Percentiles rank a stretch among this genome's conserved stretches.
Evolutionary conservation across 495 filamentous ascomycete genomes (phyloP).

Genomic region (Lophiostoma macrostomum): DNA sequence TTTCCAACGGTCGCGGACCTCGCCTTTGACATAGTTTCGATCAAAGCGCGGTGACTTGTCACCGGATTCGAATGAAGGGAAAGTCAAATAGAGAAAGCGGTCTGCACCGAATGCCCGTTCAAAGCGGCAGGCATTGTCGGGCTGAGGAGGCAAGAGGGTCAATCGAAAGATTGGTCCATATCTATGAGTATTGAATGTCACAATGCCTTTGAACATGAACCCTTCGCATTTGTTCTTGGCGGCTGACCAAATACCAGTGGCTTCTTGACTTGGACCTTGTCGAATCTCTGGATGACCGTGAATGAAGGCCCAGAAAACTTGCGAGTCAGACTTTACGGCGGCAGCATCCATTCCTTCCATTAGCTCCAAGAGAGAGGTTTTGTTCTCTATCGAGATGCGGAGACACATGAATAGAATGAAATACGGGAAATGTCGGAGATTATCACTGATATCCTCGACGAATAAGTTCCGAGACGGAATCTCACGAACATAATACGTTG

Average conservation of each 20-base stretch:
- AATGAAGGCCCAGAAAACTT: conserved; percentile 13
- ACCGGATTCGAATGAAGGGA: conserved; percentile 21
- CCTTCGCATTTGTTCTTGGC: conserved; percentile 17
- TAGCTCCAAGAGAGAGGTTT: neutral
- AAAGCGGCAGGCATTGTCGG: conserved; percentile 30
- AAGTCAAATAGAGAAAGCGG: conserved; percentile 35
- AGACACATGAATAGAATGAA: conserved; percentile 21
- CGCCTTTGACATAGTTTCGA: conserved; percentile 6
- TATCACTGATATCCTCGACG: conserved; percentile 11
- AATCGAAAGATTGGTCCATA: conserved; percentile 28
- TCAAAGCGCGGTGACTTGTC: conserved; percentile 8
- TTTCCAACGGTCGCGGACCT: conserved; percentile 15
- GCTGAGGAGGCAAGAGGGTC: conserved; percentile 26
- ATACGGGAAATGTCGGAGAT: conserved; percentile 11
- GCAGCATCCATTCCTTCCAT: neutral
- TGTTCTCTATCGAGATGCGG: conserved; percentile 9
- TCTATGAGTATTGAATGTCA: conserved; percentile 17
- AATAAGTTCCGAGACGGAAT: conserved; percentile 24
- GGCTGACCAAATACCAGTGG: conserved; percentile 22
- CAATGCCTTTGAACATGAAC: conserved; percentile 31
- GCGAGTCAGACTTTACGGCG: no score
- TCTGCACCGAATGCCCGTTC: conserved; percentile 34
- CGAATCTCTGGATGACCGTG: neutral
- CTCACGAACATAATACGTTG: conserved; percentile 19
- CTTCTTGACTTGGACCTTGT: neutral